phyloP scores from a whole-genome alignment of 140 eudicot species.

The Ambrosia hybrid region DNA sequence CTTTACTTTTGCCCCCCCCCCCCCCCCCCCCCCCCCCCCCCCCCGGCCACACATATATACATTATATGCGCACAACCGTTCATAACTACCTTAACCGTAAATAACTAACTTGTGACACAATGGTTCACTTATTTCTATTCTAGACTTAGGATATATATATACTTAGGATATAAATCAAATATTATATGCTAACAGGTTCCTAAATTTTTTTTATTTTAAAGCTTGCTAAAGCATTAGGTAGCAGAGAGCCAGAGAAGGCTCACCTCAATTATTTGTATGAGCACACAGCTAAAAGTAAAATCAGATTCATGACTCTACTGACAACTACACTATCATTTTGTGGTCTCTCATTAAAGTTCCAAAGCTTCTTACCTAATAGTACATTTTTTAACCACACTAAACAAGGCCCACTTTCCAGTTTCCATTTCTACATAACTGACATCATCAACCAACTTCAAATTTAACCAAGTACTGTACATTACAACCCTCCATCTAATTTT shows the following conservation, averaged over 20 bases:
- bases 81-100: too few species aligned
- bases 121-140: too few species aligned
- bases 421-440: conserved; percentile 37
- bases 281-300: conserved; percentile 31
- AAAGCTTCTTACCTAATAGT: conserved; percentile 21
- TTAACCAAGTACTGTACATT: conserved; percentile 12
- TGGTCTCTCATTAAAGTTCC: conserved; percentile 36
- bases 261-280: conserved; percentile 34
- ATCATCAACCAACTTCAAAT: conserved; percentile 17
- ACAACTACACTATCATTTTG: conserved; percentile 31
- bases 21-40: too few species aligned
- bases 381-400: conserved; percentile 30
- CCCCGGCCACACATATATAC: too few species aligned
- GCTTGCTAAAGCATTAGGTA: conserved; percentile 28
- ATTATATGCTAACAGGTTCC: too few species aligned
- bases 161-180: too few species aligned
- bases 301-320: conserved; percentile 39
- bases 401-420: conserved; percentile 32
- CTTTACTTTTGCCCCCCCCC: too few species aligned
- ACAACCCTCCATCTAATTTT: conserved; percentile 18
- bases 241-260: conserved; percentile 26
- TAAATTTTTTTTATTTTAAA: not conserved
- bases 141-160: too few species aligned
- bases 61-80: too few species aligned
- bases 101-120: too few species aligned